These are phyloP conservation scores for Lepiota brunneoincarnata DNA, from an alignment of 768 basidiomycete species.

Conservation along the genomic window DNA sequence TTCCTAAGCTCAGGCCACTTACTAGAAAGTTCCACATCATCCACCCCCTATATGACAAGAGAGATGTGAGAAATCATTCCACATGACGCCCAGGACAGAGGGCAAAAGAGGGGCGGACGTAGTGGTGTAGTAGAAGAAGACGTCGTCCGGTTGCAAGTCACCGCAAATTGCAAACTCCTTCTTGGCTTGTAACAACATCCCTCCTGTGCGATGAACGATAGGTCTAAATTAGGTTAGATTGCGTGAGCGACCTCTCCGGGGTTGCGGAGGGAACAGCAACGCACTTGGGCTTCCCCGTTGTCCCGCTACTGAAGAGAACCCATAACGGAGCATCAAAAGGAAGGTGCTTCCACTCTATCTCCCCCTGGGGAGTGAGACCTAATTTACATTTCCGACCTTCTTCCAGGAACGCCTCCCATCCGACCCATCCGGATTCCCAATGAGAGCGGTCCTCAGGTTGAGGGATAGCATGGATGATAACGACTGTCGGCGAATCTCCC, in stretches of 20 bases:
- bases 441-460: slow-evolving; percentile 26
- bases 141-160: slow-evolving; percentile 61
- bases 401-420: slow-evolving; percentile 52
- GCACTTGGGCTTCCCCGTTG: slow-evolving; percentile 72
- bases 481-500: slow-evolving; percentile 40
- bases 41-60: slow-evolving; percentile 57
- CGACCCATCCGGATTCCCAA: slow-evolving; percentile 49
- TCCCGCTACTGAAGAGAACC: slow-evolving; percentile 85
- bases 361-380: slow-evolving; percentile 49
- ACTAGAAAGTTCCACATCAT: slow-evolving; percentile 93
- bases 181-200: slow-evolving; percentile 71
- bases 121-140: slow-evolving; percentile 83
- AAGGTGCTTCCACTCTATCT: slow-evolving; percentile 60
- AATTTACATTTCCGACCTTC: slow-evolving; percentile 43
- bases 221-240: slow-evolving; percentile 41
- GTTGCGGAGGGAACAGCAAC: slow-evolving; percentile 18
- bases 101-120: slow-evolving; percentile 33
- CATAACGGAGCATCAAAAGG: slow-evolving; percentile 79
- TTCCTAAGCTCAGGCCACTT: slow-evolving; percentile 60
- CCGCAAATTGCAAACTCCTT: slow-evolving; percentile 72
- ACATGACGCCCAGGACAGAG: background rate
- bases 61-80: slow-evolving; percentile 4
- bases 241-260: background rate
- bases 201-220: slow-evolving; percentile 76
- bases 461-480: slow-evolving; percentile 52